A percentile compares a stretch with the other conserved stretches of the same genome.
These are phyloP conservation scores for Scenedesmus sp. DNA, from an alignment of 163 green algal species.

Conservation along the genomic window DNA sequence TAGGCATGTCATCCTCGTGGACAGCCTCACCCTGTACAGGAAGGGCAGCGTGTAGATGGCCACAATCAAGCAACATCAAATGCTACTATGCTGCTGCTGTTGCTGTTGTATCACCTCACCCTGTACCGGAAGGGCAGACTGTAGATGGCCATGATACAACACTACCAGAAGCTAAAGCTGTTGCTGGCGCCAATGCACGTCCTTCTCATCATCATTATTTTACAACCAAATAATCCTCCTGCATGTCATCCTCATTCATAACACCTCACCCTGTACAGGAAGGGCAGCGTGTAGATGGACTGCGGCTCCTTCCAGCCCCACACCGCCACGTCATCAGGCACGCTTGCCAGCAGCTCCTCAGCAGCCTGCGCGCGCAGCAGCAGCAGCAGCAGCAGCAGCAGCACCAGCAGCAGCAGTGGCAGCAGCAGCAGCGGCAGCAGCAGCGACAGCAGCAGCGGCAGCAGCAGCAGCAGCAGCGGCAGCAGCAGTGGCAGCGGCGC, in stretches of 20 bases:
- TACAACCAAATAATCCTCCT: background rate
- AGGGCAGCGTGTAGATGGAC: constrained; percentile 12
- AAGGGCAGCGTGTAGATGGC: no score
- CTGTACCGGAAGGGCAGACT: background rate
- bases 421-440: background rate
- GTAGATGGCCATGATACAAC: background rate
- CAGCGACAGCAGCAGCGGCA: background rate
- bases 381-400: background rate
- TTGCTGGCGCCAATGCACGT: background rate
- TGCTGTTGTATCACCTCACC: background rate
- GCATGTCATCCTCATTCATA: background rate
- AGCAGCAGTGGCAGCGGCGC: background rate
- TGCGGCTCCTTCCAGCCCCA: constrained; percentile 24
- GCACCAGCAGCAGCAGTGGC: background rate
- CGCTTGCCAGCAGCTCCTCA: background rate
- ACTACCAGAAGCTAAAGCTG: background rate
- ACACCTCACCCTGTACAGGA: background rate
- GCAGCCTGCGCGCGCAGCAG: background rate
- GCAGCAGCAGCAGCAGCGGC: background rate
- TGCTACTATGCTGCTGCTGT: no score
- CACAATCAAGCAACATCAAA: no score
- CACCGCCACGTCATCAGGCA: background rate
- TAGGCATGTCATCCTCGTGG: no score
- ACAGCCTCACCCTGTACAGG: no score
- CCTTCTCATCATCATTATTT: background rate